Conservation (phyloP, 352 stramenopile genomes). For the Pythium aphanidermatum region DNA sequence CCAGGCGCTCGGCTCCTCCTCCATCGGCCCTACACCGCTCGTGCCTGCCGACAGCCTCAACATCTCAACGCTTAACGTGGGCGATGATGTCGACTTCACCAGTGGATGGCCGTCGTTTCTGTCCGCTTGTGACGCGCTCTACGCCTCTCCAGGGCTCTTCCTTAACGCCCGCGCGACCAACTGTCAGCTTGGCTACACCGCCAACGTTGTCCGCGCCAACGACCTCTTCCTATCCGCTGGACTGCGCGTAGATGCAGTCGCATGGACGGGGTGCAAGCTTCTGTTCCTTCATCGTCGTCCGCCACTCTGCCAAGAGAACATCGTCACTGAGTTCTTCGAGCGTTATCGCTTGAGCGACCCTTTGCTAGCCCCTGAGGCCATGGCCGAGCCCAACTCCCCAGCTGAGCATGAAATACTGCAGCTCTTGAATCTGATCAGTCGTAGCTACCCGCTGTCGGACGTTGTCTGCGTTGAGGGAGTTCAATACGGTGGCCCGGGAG, state of each 20-base stretch:
- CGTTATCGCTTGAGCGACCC: conserved; percentile 34
- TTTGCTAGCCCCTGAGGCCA: conserved; percentile 13
- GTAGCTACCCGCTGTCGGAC: conserved; percentile 28
- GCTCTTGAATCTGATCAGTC: conserved; percentile 41
- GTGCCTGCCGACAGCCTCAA: conserved; percentile 7
- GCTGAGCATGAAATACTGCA: conserved; percentile 43
- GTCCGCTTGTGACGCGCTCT: conserved; percentile 21
- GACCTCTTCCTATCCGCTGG: conserved; percentile 38
- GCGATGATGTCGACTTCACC: conserved; percentile 14
- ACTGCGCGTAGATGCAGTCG: conserved; percentile 41
- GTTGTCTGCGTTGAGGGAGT: conserved; percentile 45
- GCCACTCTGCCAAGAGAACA: conserved; percentile 45
- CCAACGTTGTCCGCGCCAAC: conserved; percentile 5
- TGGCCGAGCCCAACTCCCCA: conserved; percentile 34
- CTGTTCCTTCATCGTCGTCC: conserved; percentile 43
- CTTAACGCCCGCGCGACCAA: conserved; percentile 14
- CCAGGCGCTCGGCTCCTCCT: conserved; percentile 6
- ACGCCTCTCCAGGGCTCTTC: conserved; percentile 13
- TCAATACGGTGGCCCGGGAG: conserved; percentile 17
- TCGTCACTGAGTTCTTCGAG: conserved; percentile 41
- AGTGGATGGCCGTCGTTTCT: conserved; percentile 29
- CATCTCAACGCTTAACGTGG: conserved; percentile 4
- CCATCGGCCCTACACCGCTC: conserved; percentile 10
- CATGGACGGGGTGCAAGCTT: conserved; percentile 50
- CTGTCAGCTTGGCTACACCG: conserved; percentile 18